Evolutionary conservation across 805 yeast species (phyloP).

Genomic region (Candida ipomoeae): DNA sequence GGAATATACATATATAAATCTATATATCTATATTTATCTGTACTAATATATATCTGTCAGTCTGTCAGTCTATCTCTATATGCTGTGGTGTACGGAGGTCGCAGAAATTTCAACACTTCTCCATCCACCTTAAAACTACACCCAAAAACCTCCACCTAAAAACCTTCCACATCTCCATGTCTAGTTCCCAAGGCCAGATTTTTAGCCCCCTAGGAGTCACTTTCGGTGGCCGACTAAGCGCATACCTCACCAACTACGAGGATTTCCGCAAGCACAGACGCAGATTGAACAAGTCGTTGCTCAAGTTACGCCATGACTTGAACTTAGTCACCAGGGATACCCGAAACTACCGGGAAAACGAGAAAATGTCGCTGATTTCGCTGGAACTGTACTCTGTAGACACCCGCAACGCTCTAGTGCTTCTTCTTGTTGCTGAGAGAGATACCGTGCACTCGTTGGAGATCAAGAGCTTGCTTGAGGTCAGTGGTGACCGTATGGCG

Average conservation of each 20-base stretch:
- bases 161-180: conserved; percentile 5
- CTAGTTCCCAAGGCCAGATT: background rate
- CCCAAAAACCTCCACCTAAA: background rate
- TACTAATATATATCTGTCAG: no score
- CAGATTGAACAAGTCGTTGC: conserved; percentile 55
- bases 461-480: conserved; percentile 50
- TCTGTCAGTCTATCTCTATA: no score
- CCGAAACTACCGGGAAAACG: conserved; percentile 51
- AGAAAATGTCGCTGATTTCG: conserved; percentile 44
- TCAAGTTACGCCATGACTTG: conserved; percentile 61
- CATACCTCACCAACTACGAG: conserved; percentile 58
- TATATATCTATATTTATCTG: no score
- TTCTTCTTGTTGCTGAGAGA: conserved; percentile 73
- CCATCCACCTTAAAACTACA: background rate
- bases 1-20: no score
- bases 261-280: conserved; percentile 70
- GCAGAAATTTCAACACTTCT: background rate
- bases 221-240: conserved; percentile 55
- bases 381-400: conserved; percentile 49
- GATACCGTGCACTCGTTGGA: conserved; percentile 68
- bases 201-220: conserved; percentile 25
- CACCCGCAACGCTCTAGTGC: conserved; percentile 50
- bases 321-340: conserved; percentile 64
- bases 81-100: no score
- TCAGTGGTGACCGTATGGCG: conserved; percentile 45